Conservation (phyloP, 2,329 filamentous ascomycete genomes). For the Fusarium liriodendri region DNA sequence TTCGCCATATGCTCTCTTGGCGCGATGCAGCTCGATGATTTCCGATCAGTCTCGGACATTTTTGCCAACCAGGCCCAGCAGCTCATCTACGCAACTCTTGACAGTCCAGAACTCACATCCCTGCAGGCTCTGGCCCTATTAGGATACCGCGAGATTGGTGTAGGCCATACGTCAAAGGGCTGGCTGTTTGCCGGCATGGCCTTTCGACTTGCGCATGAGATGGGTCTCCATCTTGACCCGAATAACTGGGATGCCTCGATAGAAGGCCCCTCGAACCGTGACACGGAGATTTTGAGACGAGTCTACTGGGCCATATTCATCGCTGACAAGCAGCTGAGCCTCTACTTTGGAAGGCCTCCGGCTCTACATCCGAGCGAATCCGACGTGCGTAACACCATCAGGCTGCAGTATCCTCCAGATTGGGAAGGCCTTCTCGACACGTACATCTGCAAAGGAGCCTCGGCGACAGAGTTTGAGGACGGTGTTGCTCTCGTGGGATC, state of each 20-base stretch:
- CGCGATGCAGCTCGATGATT: constrained; percentile 58
- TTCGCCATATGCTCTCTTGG: constrained; percentile 62
- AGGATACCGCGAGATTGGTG: constrained; percentile 60
- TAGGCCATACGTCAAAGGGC: constrained; percentile 60
- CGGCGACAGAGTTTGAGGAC: constrained; percentile 60
- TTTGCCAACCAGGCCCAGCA: constrained; percentile 59
- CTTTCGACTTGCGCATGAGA: constrained; percentile 62
- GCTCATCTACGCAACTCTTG: constrained; percentile 57
- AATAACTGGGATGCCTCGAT: constrained; percentile 59
- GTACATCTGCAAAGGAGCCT: constrained; percentile 57
- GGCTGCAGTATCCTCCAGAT: constrained; percentile 61
- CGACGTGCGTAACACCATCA: constrained; percentile 60
- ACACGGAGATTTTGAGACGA: constrained; percentile 60
- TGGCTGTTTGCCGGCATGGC: constrained; percentile 65
- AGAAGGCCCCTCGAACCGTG: constrained; percentile 47
- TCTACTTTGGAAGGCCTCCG: constrained; percentile 63
- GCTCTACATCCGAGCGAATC: constrained; percentile 61
- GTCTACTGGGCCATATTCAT: constrained; percentile 64
- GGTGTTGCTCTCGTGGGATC: constrained; percentile 56
- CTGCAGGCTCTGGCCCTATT: constrained; percentile 58
- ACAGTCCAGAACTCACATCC: constrained; percentile 59
- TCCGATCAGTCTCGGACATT: constrained; percentile 52
- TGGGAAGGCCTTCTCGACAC: constrained; percentile 60
- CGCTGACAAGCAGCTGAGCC: constrained; percentile 62
- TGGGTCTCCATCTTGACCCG: constrained; percentile 64